phyloP scores from a whole-genome alignment of 495 filamentous ascomycete genomes.

The Trichoderma erinaceum region DNA sequence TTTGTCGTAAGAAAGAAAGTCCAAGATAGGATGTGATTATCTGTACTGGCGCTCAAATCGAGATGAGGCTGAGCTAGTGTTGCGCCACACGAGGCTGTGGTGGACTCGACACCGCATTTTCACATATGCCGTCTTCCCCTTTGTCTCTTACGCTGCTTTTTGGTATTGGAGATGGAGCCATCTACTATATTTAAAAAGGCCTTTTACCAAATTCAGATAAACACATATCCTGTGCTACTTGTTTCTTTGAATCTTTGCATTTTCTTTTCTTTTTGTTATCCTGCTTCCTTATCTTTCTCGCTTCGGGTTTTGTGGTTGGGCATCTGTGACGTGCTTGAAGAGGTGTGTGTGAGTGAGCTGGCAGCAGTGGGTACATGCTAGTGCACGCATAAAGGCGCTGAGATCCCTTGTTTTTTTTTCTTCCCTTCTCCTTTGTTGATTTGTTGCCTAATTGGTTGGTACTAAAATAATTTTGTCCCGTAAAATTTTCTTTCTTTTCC shows the following conservation, averaged over 20 bases:
- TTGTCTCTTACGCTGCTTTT: background rate
- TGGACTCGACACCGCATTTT: background rate
- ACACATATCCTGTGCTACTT: background rate
- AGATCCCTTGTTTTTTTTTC: background rate
- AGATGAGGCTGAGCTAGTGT: background rate
- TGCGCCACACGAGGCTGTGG: conserved; percentile 12
- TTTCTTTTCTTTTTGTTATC: background rate
- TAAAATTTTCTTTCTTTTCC: background rate
- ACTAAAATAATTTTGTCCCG: background rate
- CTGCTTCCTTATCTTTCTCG: background rate
- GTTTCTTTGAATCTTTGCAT: background rate
- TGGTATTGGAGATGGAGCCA: background rate
- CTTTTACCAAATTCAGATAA: background rate
- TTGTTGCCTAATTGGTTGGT: background rate
- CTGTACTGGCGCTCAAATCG: no score
- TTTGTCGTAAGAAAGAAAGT: no score
- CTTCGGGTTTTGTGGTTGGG: conserved; percentile 6
- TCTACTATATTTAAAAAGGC: background rate
- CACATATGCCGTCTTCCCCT: no score
- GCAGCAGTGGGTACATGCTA: conserved; percentile 3
- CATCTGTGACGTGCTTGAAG: conserved; percentile 8
- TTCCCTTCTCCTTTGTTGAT: background rate
- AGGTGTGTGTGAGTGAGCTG: background rate
- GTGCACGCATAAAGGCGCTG: background rate
- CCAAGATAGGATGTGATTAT: no score